These are phyloP conservation scores for Fomitopsis schrenkii DNA, from an alignment of 1,284 basidiomycete genomes.

Conservation along the genomic window DNA sequence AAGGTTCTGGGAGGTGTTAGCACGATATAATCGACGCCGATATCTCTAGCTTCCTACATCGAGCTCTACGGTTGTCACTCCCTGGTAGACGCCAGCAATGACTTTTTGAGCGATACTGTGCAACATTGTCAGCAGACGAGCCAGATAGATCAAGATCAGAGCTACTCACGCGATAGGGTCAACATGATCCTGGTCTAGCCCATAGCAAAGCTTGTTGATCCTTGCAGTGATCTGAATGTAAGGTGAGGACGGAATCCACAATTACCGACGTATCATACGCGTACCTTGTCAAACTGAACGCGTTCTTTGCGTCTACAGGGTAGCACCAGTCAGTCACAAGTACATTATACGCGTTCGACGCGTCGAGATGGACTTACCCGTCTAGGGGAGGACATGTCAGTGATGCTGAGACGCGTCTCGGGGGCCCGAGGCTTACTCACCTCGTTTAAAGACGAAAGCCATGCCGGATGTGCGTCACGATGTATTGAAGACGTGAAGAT, in stretches of 20 bases:
- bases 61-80: slow-evolving; percentile 96
- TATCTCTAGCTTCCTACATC: slow-evolving; percentile 57
- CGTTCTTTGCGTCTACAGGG: slow-evolving; percentile 71
- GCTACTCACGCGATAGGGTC: slow-evolving; percentile 84
- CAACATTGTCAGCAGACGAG: background rate
- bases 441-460: slow-evolving; percentile 75
- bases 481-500: slow-evolving; percentile 3
- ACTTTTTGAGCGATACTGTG: slow-evolving; percentile 89
- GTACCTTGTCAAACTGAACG: slow-evolving; percentile 84
- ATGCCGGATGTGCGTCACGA: slow-evolving; percentile 28
- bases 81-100: slow-evolving; percentile 91
- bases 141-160: slow-evolving; percentile 5
- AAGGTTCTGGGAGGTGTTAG: slow-evolving; percentile 58
- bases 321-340: slow-evolving; percentile 15
- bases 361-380: slow-evolving; percentile 48
- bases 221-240: slow-evolving; percentile 75
- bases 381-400: slow-evolving; percentile 35
- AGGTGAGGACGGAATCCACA: slow-evolving; percentile 11
- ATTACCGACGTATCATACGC: slow-evolving; percentile 17
- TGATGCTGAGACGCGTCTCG: background rate
- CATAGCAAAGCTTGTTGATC: slow-evolving; percentile 96
- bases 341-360: slow-evolving; percentile 17
- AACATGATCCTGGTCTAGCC: slow-evolving; percentile 90
- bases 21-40: background rate
- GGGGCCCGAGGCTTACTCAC: slow-evolving; percentile 34